Percentiles rank a stretch among this genome's conserved stretches.
Conservation (phyloP, 192 early-diverging fungal species). For the Coemansia sp. region DNA sequence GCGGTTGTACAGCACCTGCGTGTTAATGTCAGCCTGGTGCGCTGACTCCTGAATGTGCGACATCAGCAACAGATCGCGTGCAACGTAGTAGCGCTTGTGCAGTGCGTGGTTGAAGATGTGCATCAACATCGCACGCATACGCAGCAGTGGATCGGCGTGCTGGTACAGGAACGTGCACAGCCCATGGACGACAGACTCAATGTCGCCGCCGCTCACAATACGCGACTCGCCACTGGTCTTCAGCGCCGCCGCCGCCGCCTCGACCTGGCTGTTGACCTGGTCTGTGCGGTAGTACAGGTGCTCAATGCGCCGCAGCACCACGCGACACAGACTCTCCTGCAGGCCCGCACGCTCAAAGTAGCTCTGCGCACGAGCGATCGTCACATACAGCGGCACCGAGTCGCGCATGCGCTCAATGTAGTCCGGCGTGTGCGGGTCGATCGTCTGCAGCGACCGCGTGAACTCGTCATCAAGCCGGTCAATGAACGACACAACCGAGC, state of each 20-base stretch:
- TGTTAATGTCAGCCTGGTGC: constrained; percentile 81
- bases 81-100: constrained; percentile 89
- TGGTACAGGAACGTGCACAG: constrained; percentile 91
- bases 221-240: constrained; percentile 47
- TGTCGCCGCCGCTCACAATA: constrained; percentile 52
- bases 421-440: constrained; percentile 96
- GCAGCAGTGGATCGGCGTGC: constrained; percentile 74
- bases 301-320: constrained; percentile 84
- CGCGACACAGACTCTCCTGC: constrained; percentile 65
- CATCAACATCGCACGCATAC: constrained; percentile 93
- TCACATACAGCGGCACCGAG: constrained; percentile 79
- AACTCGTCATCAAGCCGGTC: constrained; percentile 98
- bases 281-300: constrained; percentile 99
- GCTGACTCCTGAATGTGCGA: constrained; percentile 96
- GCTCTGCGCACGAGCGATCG: constrained; percentile 81
- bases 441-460: constrained; percentile 88
- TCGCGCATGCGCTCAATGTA: constrained; percentile 93
- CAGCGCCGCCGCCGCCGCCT: constrained; percentile 55
- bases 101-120: constrained; percentile 98
- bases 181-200: constrained; percentile 66
- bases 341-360: constrained; percentile 75
- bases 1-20: constrained; percentile 96
- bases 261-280: constrained; percentile 69
- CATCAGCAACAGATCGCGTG: constrained; percentile 97
- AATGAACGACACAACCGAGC: constrained; percentile 80